Percentiles rank a stretch among this genome's conserved stretches.
These are phyloP conservation scores for Rubia tinctorum DNA, from an alignment of 305 asterid genomes.

Conservation along the genomic window DNA sequence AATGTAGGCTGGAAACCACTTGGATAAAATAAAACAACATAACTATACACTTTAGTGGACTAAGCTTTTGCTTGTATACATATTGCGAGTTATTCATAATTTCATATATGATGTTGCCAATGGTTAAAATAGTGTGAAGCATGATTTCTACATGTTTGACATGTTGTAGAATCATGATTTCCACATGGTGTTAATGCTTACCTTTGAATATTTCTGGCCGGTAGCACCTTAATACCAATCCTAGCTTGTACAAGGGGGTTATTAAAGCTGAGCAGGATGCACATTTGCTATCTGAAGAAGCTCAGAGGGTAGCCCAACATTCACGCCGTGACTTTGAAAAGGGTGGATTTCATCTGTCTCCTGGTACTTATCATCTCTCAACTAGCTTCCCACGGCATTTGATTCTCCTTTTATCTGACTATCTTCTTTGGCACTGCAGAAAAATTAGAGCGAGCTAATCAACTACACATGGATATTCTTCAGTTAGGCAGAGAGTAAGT, in stretches of 20 bases:
- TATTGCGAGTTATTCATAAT: neutral
- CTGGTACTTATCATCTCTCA: constrained; percentile 47
- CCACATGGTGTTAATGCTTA: neutral
- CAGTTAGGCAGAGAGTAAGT: constrained; percentile 90
- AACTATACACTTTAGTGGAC: neutral
- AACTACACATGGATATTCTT: constrained; percentile 64
- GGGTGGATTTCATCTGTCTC: constrained; percentile 93
- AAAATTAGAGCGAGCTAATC: constrained; percentile 64
- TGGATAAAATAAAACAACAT: neutral
- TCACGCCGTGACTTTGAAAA: constrained; percentile 83
- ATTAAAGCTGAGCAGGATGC: constrained; percentile 70
- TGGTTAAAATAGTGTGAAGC: neutral
- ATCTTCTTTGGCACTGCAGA: constrained; percentile 48
- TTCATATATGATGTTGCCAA: neutral
- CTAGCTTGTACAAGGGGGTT: constrained; percentile 69
- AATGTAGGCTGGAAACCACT: neutral
- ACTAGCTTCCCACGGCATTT: constrained; percentile 16
- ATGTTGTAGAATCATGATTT: neutral
- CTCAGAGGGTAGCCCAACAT: constrained; percentile 65
- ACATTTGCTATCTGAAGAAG: constrained; percentile 76
- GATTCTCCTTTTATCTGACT: constrained; percentile 14
- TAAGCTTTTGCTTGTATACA: neutral
- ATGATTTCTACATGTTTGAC: neutral
- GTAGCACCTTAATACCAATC: constrained; percentile 86
- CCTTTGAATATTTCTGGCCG: constrained; percentile 14